phyloP scores from a whole-genome alignment of 768 basidiomycete genomes.

The Cystofilobasidium capitatum region DNA sequence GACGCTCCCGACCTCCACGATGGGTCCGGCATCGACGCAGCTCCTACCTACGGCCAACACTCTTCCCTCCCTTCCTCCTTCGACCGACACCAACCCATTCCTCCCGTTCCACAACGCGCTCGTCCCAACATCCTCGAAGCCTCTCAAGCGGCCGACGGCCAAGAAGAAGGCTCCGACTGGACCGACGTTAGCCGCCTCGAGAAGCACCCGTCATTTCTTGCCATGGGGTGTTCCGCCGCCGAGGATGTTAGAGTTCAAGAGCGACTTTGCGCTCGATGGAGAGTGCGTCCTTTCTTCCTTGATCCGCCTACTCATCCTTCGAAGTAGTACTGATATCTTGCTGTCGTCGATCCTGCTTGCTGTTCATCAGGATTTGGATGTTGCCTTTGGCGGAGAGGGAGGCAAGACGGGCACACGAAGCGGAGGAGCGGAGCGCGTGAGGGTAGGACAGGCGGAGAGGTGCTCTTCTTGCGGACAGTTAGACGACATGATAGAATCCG shows the following conservation, averaged over 20 bases:
- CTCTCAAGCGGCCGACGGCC: too few species aligned
- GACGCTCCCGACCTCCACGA: neutral
- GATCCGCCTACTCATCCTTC: neutral
- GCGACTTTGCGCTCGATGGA: constrained; percentile 7
- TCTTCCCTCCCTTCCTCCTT: too few species aligned
- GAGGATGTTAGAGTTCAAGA: constrained; percentile 6
- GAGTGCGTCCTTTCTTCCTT: neutral
- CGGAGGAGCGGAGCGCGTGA: neutral
- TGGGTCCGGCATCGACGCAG: neutral
- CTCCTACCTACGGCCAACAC: neutral
- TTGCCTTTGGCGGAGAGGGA: neutral
- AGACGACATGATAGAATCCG: too few species aligned
- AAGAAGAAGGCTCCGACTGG: neutral
- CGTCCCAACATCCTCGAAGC: too few species aligned
- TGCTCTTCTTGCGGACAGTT: neutral
- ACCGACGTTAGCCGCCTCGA: neutral
- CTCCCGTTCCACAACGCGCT: too few species aligned
- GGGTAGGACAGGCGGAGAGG: neutral
- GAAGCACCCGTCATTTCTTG: neutral
- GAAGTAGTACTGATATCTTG: neutral
- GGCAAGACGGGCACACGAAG: neutral
- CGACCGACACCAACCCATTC: too few species aligned
- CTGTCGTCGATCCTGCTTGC: too few species aligned
- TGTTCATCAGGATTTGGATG: neutral
- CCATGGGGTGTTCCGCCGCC: neutral